Base-by-base conservation (phyloP, 805 yeast species). In the Candida verbasci region DNA sequence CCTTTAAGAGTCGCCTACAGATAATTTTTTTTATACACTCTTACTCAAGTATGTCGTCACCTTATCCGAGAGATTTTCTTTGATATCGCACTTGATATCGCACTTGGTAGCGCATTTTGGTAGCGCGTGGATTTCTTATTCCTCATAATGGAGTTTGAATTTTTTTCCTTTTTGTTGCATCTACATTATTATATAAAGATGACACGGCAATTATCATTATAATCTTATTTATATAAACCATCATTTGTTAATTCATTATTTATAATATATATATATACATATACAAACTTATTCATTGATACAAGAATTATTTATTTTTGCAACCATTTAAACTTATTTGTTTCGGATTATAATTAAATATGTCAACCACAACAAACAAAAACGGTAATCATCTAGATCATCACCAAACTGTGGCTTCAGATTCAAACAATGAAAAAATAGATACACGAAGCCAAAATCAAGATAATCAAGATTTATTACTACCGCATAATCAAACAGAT, bases 91-190 rank as follows among this genome's bases (percentile, higher is more conserved):
- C n/a, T n/a, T n/a, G n/a, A n/a, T n/a, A 6, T 11, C 14, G 11
- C 31, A n/a, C 11, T 7, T 17, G 32, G 32, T 29, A 29, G 32
- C 32, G 32, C 32, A 20, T 20, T 9, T 6, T 20, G 22, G 22
- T 20, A n/a, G n/a, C n/a, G n/a, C n/a, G n/a, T n/a, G n/a, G n/a
- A n/a, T n/a, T n/a, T 14, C 28, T 12, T 12, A 25, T 31, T 16
- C 34, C 34, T 11, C 16, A 23, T 4, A 3, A 31, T 31, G 34
- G 34, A 24, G 28, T 31, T 31, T 31, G 34, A 31, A 23, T 14
- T 23, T 31, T 17, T 31, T 24, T 17, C 6, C 12, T 14, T 24
- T 12, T 24, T 24, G 6, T 24, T 24, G 6, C 10, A 7, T 24
- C 10, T 11, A 7, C 6, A 24, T 23, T 9, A 4, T 9, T 11